Evolutionary conservation across 1,284 basidiomycete genomes (phyloP).

Genomic region (Irpex sp.): DNA sequence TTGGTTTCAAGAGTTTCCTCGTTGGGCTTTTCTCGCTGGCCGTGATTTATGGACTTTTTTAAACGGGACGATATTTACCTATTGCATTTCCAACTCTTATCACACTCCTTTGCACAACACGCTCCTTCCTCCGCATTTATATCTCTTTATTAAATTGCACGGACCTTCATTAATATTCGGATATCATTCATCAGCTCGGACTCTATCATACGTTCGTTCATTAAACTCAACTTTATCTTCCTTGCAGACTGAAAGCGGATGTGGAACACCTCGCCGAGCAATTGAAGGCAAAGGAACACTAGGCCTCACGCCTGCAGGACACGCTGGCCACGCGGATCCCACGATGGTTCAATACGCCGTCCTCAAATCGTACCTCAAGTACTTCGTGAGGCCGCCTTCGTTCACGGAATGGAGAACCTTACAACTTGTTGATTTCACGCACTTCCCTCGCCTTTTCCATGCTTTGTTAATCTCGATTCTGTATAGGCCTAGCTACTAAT

Average conservation of each 20-base stretch:
- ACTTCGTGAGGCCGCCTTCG: not conserved
- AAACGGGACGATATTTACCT: constrained; percentile 21
- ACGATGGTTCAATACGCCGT: constrained; percentile 7
- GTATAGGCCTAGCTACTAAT: constrained; percentile 8
- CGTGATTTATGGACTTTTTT: constrained; percentile 52
- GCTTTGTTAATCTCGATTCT: not conserved
- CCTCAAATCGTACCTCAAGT: not conserved
- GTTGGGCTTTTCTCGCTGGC: constrained; percentile 52
- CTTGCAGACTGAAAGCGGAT: constrained; percentile 63
- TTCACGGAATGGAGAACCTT: not conserved
- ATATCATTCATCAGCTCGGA: constrained; percentile 32
- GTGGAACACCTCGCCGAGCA: constrained; percentile 44
- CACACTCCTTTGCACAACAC: constrained; percentile 6
- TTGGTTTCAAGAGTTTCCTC: constrained; percentile 55
- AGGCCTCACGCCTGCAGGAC: not conserved
- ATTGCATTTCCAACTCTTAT: not conserved
- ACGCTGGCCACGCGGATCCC: constrained; percentile 20
- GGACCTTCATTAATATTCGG: constrained; percentile 43
- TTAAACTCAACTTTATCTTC: constrained; percentile 23
- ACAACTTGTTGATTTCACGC: not conserved
- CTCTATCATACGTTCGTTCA: constrained; percentile 22
- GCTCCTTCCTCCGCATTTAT: constrained; percentile 14
- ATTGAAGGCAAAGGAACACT: constrained; percentile 30
- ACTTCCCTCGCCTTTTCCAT: constrained; percentile 3
- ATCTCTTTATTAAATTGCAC: constrained; percentile 3